Base-by-base conservation (phyloP, 2,329 filamentous ascomycete species). In the Diaporthe ampelina region DNA sequence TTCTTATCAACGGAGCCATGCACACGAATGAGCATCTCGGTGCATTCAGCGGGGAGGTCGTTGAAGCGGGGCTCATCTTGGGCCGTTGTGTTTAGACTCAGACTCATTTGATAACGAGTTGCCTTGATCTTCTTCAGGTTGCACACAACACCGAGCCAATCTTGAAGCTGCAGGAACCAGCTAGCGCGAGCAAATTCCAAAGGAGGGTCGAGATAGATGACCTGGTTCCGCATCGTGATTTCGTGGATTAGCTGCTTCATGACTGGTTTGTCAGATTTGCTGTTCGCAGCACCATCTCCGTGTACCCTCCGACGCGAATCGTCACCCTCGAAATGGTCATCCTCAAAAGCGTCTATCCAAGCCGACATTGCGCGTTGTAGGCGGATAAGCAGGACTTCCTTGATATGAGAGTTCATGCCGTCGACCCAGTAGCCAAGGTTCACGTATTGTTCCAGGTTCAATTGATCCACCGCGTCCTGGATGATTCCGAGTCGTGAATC, bases 161-260 rank as follows among this genome's bases (percentile, higher is more conserved):
- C 91, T 79, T 98, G 95, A 54, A 99, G 88, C 78, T 98, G 95
- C 24, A 93, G 88, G 81, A 97, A 94, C 97, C 97, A 99, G 81
- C 93, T 96, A 17, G 96, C 95, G 77, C 95, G 91, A 21, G 97
- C 95, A 81, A 93, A 97, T 81, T 98, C 95, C 69, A 98, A 87
- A 7, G 97, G 97, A 5, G 97, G 97, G 70, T 98, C 97, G 35
- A 99, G 90, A 80, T 97, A 98, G 78, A 99, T 98, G 77, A 98
- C 94, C 83, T 99, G 97, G 79, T 98, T 98, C 43, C 94, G 94
- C 95, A 99, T 99, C 8, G 95, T 97, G 72, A 99, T 93, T 82
- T 99, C 97, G 78, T 98, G 94, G 21, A 97, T 89, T 32, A 97
- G 89, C 40, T 90, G 91, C 79, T 90, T 92, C 84, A 97, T 91